Conservation (phyloP, 1,139 yeast genomes). For the Komagataea norvegica region DNA sequence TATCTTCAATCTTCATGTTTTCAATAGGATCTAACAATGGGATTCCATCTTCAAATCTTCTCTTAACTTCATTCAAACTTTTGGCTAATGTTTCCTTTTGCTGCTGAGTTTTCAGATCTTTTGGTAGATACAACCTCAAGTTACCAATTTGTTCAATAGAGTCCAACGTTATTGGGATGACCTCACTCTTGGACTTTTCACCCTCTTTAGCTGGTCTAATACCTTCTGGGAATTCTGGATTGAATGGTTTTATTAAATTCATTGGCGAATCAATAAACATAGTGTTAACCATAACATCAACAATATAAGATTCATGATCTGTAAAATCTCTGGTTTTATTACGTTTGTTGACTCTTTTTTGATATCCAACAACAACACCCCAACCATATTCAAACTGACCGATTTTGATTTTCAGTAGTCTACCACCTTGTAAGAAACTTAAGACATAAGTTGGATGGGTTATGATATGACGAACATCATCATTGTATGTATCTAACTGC, state of each 20-base stretch:
- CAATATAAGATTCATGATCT: slow-evolving; percentile 85
- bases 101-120: slow-evolving; percentile 64
- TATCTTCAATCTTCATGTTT: slow-evolving; percentile 86
- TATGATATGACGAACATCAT: slow-evolving; percentile 79
- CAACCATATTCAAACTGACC: slow-evolving; percentile 75
- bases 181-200: slow-evolving; percentile 69
- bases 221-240: slow-evolving; percentile 80
- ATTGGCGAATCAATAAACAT: slow-evolving; percentile 78
- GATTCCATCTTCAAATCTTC: slow-evolving; percentile 84
- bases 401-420: slow-evolving; percentile 63
- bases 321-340: slow-evolving; percentile 48
- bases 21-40: slow-evolving; percentile 86
- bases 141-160: slow-evolving; percentile 75
- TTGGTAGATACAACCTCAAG: slow-evolving; percentile 76
- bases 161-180: slow-evolving; percentile 77
- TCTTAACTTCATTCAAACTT: slow-evolving; percentile 72
- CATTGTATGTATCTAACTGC: slow-evolving; percentile 63
- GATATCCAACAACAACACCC: slow-evolving; percentile 82
- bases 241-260: slow-evolving; percentile 59
- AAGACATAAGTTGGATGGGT: slow-evolving; percentile 88
- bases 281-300: slow-evolving; percentile 74
- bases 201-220: slow-evolving; percentile 75
- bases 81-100: slow-evolving; percentile 73
- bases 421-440: slow-evolving; percentile 83
- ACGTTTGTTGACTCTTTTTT: slow-evolving; percentile 62